Evolutionary conservation across 306 rosid species (phyloP), one percentile per base, ranked within the genome.

Genomic region (Argentina anserina): DNA sequence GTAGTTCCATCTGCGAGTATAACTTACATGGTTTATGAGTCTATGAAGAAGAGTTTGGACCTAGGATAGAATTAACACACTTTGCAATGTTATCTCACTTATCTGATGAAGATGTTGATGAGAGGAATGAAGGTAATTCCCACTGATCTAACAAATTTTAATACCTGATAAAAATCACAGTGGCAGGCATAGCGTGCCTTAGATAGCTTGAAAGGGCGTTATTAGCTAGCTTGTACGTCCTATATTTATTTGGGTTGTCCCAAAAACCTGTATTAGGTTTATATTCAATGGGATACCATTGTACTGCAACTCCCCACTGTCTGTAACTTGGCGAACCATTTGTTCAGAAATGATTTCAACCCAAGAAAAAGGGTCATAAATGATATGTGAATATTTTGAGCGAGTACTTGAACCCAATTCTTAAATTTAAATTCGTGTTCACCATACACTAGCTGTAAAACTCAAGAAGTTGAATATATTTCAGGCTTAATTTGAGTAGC

Each of bases 1-100:
- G 96, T 92, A 45, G 95, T 92, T 46, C 96, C 96, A 1, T 83
- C 98, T 1, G 98, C 98, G 72, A 90, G 96, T 71, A 87, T 92
- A 80, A 88, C 96, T 63, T 92, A 88, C 66, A 29, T 90, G 86
- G 94, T 90, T 81, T 92, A 90, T 64, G 98, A 90, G 79, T 41
- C 76, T 50, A 92, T 88, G 92, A 88, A 92, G 72, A 92, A 85
- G 76, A 64, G 87, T 69, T 79, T 90, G 85, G 86, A 87, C 78
- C 87, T 90, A 76, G 88, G 87, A 23, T 73, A 69, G 63, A 69
- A 73, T 78, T 68, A 59, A 81, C 75, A 77, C 78, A 60, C 37
- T 70, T 63, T 70, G 67, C 70, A 73, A 77, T 56, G 78, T 65
- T 72, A 66, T 66, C 71, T n/a, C n/a, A n/a, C n/a, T n/a, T n/a